phyloP scores from a whole-genome alignment of 176 grass and related monocot species.

The Phragmites australis region DNA sequence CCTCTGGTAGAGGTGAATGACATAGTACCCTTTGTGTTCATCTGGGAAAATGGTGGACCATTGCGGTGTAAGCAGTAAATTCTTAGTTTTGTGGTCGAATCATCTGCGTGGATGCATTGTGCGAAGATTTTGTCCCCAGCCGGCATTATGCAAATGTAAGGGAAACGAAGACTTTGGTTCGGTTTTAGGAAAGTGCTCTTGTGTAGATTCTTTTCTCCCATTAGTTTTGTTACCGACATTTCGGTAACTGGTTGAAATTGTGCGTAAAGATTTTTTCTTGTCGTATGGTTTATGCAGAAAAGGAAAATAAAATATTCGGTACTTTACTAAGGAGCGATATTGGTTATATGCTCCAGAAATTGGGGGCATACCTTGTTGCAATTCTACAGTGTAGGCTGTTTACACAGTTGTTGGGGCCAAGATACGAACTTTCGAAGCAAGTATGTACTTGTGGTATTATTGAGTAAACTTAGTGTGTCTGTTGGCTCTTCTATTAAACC shows the following conservation, averaged over 20 bases:
- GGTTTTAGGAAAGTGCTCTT: no score
- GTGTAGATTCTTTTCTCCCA: no score
- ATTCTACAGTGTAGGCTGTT: background rate
- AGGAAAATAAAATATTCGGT: background rate
- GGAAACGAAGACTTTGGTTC: background rate
- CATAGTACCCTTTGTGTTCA: background rate
- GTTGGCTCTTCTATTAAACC: background rate
- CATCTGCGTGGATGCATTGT: background rate
- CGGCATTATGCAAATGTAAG: background rate
- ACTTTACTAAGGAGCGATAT: background rate
- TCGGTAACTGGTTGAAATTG: background rate
- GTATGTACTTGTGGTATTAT: background rate
- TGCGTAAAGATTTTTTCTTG: background rate
- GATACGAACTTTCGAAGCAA: constrained; percentile 12
- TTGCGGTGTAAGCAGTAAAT: background rate
- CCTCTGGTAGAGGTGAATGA: background rate
- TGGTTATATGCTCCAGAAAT: background rate
- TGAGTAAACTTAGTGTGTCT: background rate
- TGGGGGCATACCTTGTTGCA: background rate
- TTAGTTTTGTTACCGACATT: background rate
- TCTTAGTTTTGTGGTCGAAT: background rate
- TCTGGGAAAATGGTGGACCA: background rate
- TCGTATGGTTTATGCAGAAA: background rate
- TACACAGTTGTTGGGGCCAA: constrained; percentile 7
- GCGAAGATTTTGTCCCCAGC: background rate